Evolutionary conservation across 192 early-diverging fungal genomes (phyloP), one percentile per base, ranked within the genome.

Genomic region (Linnemannia exigua): DNA sequence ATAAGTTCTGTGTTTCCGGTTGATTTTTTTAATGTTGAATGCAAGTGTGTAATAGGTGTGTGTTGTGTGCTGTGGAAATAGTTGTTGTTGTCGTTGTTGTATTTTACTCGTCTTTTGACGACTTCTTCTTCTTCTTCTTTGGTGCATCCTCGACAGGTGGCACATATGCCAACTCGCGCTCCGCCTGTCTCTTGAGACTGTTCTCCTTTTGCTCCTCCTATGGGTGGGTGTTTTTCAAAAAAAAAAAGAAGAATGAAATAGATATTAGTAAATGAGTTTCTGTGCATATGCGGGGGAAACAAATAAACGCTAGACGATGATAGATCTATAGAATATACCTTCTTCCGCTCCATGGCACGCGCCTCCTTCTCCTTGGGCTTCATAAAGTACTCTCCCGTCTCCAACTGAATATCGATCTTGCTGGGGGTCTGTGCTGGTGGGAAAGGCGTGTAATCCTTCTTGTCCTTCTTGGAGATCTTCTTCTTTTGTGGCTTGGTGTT

Each of bases 361-460:
- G 93, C 91, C 15, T 81, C 84, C 81, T 94, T 95, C 82, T 95
- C 93, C 58, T 88, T 90, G 31, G 92, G 89, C 78, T 93, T 94
- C 74, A 99, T 88, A 88, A 99, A 99, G 89, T 99, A 99, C 89
- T 99, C 98, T 80, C 98, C 98, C 66, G 92, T 93, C 88, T 97
- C 97, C 84, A 99, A 94, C 89, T 97, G 95, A 72, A 96, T 69
- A 89, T 99, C 98, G 80, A 99, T 89, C 91, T 97, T 99, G 88
- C 95, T 91, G 17, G 94, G 96, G 50, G 83, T 87, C 41, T 94
- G 97, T 33, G 93, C 92, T 15, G 98, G 97, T 74, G 98, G 98
- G 93, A 98, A 98, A 19, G 96, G 93, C 52, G 96, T 95, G 84
- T 94, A 91, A 80, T 94, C 95, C 91, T 96, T 97, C 92, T 97